Percentiles rank a stretch among this genome's conserved stretches.
These are phyloP conservation scores for Cercophora scortea DNA, from an alignment of 495 filamentous ascomycete genomes.

Conservation along the genomic window DNA sequence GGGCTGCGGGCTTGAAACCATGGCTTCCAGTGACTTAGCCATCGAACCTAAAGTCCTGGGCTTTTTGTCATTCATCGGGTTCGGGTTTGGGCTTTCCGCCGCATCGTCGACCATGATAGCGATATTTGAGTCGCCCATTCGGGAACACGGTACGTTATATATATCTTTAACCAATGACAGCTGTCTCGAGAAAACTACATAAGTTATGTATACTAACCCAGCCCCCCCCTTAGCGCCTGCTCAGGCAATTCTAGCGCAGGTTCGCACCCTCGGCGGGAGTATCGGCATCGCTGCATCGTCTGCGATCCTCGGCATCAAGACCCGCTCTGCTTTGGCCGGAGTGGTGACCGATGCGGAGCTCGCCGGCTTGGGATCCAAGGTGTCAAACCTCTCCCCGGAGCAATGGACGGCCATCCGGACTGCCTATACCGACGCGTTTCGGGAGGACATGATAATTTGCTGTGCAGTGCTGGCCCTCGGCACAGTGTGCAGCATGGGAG, in stretches of 20 bases:
- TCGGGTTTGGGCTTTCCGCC: slow-evolving; percentile 37
- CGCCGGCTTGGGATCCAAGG: slow-evolving; percentile 8
- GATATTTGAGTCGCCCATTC: slow-evolving; percentile 20
- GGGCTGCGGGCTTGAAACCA: slow-evolving; percentile 31
- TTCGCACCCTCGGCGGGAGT: slow-evolving; percentile 44
- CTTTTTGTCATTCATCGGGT: slow-evolving; percentile 36
- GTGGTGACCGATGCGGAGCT: slow-evolving; percentile 15
- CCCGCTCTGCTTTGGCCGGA: slow-evolving; percentile 9
- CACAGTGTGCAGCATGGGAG: slow-evolving; percentile 19
- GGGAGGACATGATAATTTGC: slow-evolving; percentile 31
- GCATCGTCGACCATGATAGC: slow-evolving; percentile 30
- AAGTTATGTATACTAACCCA: too few relatives aligned
- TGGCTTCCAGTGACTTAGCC: slow-evolving; percentile 15
- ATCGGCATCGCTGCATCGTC: slow-evolving; percentile 45
- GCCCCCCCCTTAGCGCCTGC: slow-evolving; percentile 30
- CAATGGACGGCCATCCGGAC: slow-evolving; percentile 13
- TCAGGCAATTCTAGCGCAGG: slow-evolving; percentile 44
- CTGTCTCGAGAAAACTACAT: too few relatives aligned
- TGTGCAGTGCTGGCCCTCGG: slow-evolving; percentile 25
- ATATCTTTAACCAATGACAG: not conserved
- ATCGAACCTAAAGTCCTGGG: slow-evolving; percentile 33
- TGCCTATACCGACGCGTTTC: slow-evolving; percentile 31
- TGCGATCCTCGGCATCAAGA: slow-evolving; percentile 29
- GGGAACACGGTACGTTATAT: slow-evolving; percentile 28
- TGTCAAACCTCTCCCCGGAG: not conserved